Percentiles rank a stretch among this genome's conserved stretches.
These are phyloP conservation scores for Alternaria conjuncta DNA, from an alignment of 2,329 filamentous ascomycete genomes.

Conservation along the genomic window DNA sequence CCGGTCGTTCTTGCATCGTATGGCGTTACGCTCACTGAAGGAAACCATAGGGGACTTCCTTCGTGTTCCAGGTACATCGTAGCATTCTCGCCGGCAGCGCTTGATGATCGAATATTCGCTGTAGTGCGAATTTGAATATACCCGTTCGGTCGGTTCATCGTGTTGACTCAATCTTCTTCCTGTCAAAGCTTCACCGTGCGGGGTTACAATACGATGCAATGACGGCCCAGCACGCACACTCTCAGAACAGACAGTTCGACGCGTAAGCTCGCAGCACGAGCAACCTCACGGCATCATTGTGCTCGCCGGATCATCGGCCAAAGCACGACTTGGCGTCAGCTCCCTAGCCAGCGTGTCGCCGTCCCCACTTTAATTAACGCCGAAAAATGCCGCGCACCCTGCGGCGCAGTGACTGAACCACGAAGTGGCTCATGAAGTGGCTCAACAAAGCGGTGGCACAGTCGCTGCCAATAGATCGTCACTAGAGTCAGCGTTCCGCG, in stretches of 20 bases:
- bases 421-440: constrained; percentile 13
- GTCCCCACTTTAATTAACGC: neutral
- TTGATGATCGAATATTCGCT: neutral
- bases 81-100: neutral
- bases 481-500: neutral
- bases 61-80: neutral
- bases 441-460: constrained; percentile 13
- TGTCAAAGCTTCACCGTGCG: neutral
- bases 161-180: neutral
- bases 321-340: neutral
- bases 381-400: constrained; percentile 2
- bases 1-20: constrained; percentile 4
- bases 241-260: neutral
- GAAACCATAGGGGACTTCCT: neutral
- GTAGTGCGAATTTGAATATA: neutral
- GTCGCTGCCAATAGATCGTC: constrained; percentile 9
- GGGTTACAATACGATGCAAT: neutral
- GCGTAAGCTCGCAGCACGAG: neutral
- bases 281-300: neutral
- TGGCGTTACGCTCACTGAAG: constrained; percentile 6
- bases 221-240: neutral
- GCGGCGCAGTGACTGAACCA: constrained; percentile 20
- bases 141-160: neutral
- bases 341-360: neutral
- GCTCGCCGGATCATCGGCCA: neutral